Conservation (phyloP, 176 grass and related monocot genomes). For the Typha latifolia region DNA sequence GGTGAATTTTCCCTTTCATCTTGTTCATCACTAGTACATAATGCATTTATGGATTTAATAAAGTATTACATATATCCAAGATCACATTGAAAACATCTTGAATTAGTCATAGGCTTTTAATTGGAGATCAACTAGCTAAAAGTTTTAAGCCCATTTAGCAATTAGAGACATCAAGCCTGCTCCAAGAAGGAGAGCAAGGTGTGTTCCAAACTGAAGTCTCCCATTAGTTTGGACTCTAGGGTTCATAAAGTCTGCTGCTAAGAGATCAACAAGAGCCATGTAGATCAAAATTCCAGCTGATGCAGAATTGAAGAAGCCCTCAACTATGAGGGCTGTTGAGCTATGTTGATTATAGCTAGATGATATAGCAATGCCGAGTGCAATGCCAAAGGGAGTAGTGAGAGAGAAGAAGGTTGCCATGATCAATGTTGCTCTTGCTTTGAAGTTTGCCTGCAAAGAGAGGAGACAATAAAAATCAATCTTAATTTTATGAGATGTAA, state of each 20-base stretch:
- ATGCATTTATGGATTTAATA: not conserved
- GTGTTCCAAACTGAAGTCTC: slow-evolving; percentile 66
- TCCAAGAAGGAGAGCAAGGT: slow-evolving; percentile 68
- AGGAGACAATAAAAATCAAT: not conserved
- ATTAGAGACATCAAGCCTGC: slow-evolving; percentile 84
- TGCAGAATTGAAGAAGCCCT: slow-evolving; percentile 75
- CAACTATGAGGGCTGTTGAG: slow-evolving; percentile 52
- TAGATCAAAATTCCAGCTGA: slow-evolving; percentile 92
- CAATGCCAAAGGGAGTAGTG: slow-evolving; percentile 77
- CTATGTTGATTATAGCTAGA: slow-evolving; percentile 62
- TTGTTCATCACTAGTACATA: too few species aligned
- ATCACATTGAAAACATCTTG: not conserved
- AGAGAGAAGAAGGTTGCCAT: slow-evolving; percentile 94
- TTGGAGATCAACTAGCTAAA: not conserved
- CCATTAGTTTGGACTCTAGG: slow-evolving; percentile 71
- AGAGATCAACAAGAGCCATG: slow-evolving; percentile 90
- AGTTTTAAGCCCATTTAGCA: slow-evolving; percentile 74
- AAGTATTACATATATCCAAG: not conserved
- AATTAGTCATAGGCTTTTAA: slow-evolving; percentile 11
- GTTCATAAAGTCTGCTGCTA: slow-evolving; percentile 87
- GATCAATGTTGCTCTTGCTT: slow-evolving; percentile 51
- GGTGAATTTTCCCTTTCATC: too few species aligned
- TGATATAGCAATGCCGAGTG: slow-evolving; percentile 64
- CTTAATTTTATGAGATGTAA: too few species aligned
- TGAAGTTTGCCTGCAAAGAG: slow-evolving; percentile 78